Percentiles rank a stretch among this genome's conserved stretches.
Conservation (phyloP, 2,329 filamentous ascomycete genomes). For the Tricladium varicosporioides region DNA sequence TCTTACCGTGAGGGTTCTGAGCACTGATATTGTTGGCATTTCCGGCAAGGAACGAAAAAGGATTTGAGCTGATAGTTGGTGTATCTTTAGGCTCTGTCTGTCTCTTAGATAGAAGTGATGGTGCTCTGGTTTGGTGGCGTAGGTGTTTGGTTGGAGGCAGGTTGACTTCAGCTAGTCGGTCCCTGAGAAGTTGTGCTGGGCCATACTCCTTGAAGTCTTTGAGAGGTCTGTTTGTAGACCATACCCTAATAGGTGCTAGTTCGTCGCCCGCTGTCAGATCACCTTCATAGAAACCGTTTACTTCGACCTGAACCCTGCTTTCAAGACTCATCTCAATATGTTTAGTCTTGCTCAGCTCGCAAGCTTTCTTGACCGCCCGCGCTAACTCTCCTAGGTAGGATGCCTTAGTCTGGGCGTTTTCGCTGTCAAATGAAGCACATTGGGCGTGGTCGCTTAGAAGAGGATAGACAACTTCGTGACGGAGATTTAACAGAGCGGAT, state of each 20-base stretch:
- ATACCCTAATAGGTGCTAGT: conserved; percentile 1
- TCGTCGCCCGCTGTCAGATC: neutral
- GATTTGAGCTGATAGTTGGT: too few relatives aligned
- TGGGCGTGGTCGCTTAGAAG: conserved; percentile 8
- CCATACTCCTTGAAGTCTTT: neutral
- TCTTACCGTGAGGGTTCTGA: neutral
- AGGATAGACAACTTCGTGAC: conserved; percentile 10
- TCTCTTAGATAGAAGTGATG: conserved; percentile 1
- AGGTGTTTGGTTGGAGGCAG: neutral
- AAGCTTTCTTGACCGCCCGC: conserved; percentile 5
- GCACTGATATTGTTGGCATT: neutral
- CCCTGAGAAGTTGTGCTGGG: conserved; percentile 2
- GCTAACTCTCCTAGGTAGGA: conserved; percentile 6
- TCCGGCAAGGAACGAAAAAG: too few relatives aligned
- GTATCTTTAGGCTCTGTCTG: neutral
- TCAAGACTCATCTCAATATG: conserved; percentile 7
- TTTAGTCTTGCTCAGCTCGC: conserved; percentile 6
- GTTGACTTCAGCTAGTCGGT: conserved; percentile 8
- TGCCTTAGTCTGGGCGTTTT: conserved; percentile 2
- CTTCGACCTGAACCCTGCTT: conserved; percentile 2
- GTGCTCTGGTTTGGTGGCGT: conserved; percentile 1
- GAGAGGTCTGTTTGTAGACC: conserved; percentile 11
- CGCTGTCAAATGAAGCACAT: conserved; percentile 6
- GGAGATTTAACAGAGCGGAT: conserved; percentile 11
- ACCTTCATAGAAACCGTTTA: conserved; percentile 9